Evolutionary conservation across 768 basidiomycete genomes (phyloP).

Genomic region (Glaciozyma martinii): DNA sequence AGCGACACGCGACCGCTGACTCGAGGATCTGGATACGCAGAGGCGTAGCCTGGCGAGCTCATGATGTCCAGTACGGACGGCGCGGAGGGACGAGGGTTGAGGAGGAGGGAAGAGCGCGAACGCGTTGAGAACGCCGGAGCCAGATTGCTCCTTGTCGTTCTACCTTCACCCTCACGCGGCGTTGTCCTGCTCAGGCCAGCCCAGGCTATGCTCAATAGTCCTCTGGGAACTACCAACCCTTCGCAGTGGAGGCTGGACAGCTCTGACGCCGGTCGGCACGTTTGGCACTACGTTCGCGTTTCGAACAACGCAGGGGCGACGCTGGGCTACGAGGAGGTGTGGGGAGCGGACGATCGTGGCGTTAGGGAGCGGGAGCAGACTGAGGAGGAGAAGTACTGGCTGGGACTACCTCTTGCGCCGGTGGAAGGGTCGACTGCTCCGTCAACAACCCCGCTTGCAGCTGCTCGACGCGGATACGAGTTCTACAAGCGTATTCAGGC

Average conservation of each 20-base stretch:
- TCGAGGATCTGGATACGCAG: slow-evolving; percentile 17
- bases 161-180: background rate
- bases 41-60: slow-evolving; percentile 9
- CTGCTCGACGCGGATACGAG: slow-evolving; percentile 45
- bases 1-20: slow-evolving; percentile 16
- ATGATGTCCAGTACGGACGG: background rate
- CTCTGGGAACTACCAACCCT: slow-evolving; percentile 54
- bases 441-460: slow-evolving; percentile 13
- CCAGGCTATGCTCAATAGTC: background rate
- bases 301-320: slow-evolving; percentile 44
- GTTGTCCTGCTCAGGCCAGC: background rate
- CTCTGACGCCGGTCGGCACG: slow-evolving; percentile 61
- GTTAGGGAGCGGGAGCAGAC: slow-evolving; percentile 54
- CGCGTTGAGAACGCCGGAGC: background rate
- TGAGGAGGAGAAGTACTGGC: slow-evolving; percentile 76
- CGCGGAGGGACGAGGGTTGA: background rate
- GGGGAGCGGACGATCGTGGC: slow-evolving; percentile 7
- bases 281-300: slow-evolving; percentile 64
- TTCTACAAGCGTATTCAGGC: slow-evolving; percentile 87
- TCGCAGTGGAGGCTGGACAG: slow-evolving; percentile 69
- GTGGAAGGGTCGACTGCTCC: slow-evolving; percentile 9
- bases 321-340: slow-evolving; percentile 9
- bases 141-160: background rate
- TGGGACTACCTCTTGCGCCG: slow-evolving; percentile 61
- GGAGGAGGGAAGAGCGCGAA: background rate